Evolutionary conservation across 2,329 filamentous ascomycete genomes (phyloP).

Genomic region (Leptographium radiaticola): DNA sequence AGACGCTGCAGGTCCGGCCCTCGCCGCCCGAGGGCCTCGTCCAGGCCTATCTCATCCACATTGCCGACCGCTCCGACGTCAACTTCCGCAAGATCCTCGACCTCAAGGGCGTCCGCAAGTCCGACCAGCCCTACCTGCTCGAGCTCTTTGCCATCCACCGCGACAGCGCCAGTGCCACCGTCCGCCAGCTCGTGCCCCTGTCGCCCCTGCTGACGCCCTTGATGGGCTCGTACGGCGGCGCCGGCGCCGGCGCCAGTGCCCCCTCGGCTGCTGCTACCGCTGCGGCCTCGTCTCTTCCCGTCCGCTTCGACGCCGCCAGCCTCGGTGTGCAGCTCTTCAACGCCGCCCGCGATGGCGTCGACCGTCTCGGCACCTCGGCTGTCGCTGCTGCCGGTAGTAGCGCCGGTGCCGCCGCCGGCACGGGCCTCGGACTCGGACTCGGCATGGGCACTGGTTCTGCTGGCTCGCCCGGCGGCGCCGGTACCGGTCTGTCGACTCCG

Average conservation of each 20-base stretch:
- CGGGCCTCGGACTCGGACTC: conserved; percentile 18
- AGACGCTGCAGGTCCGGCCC: conserved; percentile 88
- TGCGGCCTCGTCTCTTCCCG: conserved; percentile 9
- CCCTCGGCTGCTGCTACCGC: conserved; percentile 13
- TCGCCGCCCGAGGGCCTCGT: conserved; percentile 88
- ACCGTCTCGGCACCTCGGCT: conserved; percentile 50
- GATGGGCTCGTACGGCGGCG: conserved; percentile 31
- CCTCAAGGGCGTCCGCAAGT: conserved; percentile 79
- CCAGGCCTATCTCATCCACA: conserved; percentile 94
- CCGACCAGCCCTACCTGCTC: conserved; percentile 68
- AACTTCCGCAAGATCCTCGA: conserved; percentile 97
- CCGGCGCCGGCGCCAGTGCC: conserved; percentile 16
- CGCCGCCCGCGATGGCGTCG: conserved; percentile 72
- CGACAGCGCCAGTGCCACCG: conserved; percentile 51
- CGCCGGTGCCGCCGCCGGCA: conserved; percentile 15
- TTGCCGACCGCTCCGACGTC: conserved; percentile 79
- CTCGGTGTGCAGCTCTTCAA: conserved; percentile 82
- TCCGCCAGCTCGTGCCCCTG: conserved; percentile 56
- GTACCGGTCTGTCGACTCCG: conserved; percentile 41
- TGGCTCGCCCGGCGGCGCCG: background rate
- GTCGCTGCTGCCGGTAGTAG: too few relatives aligned
- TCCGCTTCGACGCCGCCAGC: conserved; percentile 25
- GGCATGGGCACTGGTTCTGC: background rate
- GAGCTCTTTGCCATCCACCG: conserved; percentile 76
- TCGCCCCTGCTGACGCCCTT: conserved; percentile 61